A percentile compares a stretch with the other conserved stretches of the same genome.
Evolutionary conservation across 2,329 filamentous ascomycete species (phyloP).

Genomic region (Lachnellula subtilissima): DNA sequence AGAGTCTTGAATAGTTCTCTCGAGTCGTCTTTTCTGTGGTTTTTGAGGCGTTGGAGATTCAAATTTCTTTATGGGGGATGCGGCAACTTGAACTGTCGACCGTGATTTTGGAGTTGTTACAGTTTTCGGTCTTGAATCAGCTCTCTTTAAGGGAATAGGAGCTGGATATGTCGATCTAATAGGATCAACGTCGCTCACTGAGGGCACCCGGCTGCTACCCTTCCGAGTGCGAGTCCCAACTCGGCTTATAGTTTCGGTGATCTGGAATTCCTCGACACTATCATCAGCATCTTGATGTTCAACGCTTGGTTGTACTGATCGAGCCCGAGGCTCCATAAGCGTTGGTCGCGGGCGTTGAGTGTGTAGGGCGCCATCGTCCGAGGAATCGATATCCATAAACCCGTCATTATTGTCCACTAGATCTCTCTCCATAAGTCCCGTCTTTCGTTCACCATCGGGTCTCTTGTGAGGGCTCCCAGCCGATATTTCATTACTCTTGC

Average conservation of each 20-base stretch:
- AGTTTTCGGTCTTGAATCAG: not conserved
- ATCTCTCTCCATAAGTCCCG: not conserved
- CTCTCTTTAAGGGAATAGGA: not conserved
- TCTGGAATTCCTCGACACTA: constrained; percentile 16
- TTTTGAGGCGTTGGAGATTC: constrained; percentile 16
- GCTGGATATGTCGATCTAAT: not conserved
- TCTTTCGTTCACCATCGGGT: constrained; percentile 2
- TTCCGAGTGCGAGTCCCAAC: constrained; percentile 25
- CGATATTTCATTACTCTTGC: constrained; percentile 31
- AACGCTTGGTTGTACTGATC: constrained; percentile 11
- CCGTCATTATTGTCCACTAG: constrained; percentile 14
- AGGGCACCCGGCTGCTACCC: constrained; percentile 22
- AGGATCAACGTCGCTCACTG: constrained; percentile 4
- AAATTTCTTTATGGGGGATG: constrained; percentile 18
- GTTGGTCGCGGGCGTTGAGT: constrained; percentile 1
- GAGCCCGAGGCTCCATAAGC: not conserved
- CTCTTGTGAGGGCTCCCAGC: constrained; percentile 12
- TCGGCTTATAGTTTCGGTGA: constrained; percentile 25
- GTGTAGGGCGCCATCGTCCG: constrained; percentile 3
- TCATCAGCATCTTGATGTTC: constrained; percentile 8
- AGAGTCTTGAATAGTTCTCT: constrained; percentile 27
- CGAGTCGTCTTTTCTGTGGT: constrained; percentile 5
- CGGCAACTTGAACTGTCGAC: constrained; percentile 21
- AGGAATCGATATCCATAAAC: constrained; percentile 32
- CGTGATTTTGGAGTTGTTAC: not conserved